Evolutionary conservation across 2,329 filamentous ascomycete genomes (phyloP).

Genomic region (Westerdykella sp.): DNA sequence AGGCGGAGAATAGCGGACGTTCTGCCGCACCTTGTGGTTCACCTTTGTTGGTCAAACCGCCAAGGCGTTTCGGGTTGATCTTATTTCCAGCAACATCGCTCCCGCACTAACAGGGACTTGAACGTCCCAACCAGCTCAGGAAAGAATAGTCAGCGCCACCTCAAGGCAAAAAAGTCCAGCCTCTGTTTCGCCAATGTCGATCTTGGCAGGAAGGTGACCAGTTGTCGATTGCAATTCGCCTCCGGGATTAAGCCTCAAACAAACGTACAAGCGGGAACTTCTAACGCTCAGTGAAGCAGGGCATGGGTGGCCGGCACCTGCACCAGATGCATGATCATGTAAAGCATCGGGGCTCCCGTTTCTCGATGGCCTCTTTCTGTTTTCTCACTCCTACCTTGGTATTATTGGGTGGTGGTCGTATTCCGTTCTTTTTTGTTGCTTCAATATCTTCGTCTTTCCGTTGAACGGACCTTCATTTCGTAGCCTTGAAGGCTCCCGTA

Average conservation of each 20-base stretch:
- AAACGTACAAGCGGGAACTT: background rate
- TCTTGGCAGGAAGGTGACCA: constrained; percentile 8
- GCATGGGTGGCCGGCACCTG: background rate
- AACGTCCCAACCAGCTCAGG: constrained; percentile 11
- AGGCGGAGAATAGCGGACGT: constrained; percentile 4
- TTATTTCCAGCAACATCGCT: background rate
- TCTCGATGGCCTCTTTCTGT: constrained; percentile 2
- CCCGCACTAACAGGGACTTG: background rate
- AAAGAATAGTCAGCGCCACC: constrained; percentile 2
- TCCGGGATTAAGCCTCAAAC: background rate
- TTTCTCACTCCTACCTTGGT: constrained; percentile 3
- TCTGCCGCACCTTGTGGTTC: constrained; percentile 22
- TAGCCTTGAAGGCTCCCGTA: constrained; percentile 24
- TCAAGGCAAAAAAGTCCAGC: constrained; percentile 4
- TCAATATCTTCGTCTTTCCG: constrained; percentile 11
- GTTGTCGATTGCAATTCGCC: no score
- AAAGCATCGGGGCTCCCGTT: constrained; percentile 28
- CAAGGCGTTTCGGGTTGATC: constrained; percentile 20
- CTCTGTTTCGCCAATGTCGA: constrained; percentile 20
- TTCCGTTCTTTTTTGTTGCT: constrained; percentile 12
- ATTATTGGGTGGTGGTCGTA: constrained; percentile 10
- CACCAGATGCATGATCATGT: constrained; percentile 9
- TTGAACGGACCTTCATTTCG: constrained; percentile 27
- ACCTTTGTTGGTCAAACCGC: constrained; percentile 18
- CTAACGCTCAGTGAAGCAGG: background rate